phyloP scores from a whole-genome alignment of 805 yeast species.

The Myxozyma sirexii region DNA sequence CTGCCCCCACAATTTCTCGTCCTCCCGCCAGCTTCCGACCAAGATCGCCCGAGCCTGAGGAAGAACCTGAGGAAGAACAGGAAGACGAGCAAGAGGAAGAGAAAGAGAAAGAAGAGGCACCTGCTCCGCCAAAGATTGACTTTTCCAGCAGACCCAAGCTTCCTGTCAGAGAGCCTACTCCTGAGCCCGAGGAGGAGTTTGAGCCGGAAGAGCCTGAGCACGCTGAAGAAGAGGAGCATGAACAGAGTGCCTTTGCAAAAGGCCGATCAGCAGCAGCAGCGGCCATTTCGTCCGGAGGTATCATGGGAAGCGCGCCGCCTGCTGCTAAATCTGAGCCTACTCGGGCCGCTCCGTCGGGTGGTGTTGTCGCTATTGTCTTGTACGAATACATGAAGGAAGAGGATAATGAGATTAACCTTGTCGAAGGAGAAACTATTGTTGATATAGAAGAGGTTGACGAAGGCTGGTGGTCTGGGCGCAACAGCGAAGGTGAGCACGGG shows the following conservation, averaged over 20 bases:
- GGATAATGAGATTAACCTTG: constrained; percentile 70
- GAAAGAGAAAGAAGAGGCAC: background rate
- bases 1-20: constrained; percentile 22
- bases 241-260: constrained; percentile 13
- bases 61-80: constrained; percentile 12
- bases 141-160: constrained; percentile 7
- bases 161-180: constrained; percentile 6
- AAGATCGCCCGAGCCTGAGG: constrained; percentile 35
- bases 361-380: constrained; percentile 68
- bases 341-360: constrained; percentile 30
- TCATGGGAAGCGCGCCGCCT: constrained; percentile 30
- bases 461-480: constrained; percentile 91
- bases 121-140: constrained; percentile 11
- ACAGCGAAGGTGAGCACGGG: constrained; percentile 69
- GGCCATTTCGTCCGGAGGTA: constrained; percentile 36
- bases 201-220: constrained; percentile 9
- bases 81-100: constrained; percentile 15
- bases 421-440: constrained; percentile 66
- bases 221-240: constrained; percentile 13
- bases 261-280: constrained; percentile 40
- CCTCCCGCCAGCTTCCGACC: constrained; percentile 25
- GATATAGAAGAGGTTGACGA: constrained; percentile 71
- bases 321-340: constrained; percentile 29
- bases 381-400: constrained; percentile 79
- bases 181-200: constrained; percentile 23